phyloP scores from a whole-genome alignment of 148 eudicot species.

The Rhododendron molle region DNA sequence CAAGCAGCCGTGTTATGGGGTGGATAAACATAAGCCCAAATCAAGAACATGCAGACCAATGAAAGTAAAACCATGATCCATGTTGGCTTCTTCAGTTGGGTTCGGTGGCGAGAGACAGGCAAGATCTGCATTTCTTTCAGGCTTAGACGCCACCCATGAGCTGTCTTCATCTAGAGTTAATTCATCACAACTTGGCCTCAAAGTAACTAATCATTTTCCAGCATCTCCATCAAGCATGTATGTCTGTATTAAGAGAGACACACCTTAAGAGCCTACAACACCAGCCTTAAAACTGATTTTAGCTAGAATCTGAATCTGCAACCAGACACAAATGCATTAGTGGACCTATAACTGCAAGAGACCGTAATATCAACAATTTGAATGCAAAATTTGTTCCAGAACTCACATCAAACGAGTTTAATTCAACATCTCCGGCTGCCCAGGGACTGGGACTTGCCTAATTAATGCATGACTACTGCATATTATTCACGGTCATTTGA shows the following conservation, averaged over 20 bases:
- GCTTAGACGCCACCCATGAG: conserved; percentile 53
- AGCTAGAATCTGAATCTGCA: conserved; percentile 10
- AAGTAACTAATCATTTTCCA: neutral
- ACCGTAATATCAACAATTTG: neutral
- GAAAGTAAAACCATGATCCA: conserved; percentile 61
- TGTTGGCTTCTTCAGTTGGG: conserved; percentile 49
- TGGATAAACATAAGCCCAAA: conserved; percentile 59
- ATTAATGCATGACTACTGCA: neutral
- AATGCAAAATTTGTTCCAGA: neutral
- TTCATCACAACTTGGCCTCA: conserved; percentile 9
- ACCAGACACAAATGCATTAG: neutral
- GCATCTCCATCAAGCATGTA: conserved; percentile 2
- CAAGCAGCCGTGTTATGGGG: conserved; percentile 50
- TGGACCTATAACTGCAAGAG: neutral
- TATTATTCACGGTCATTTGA: neutral
- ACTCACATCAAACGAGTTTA: neutral
- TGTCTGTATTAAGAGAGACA: neutral
- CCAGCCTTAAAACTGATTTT: conserved; percentile 11
- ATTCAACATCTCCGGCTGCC: neutral
- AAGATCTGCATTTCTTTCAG: conserved; percentile 55
- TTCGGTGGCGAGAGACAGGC: conserved; percentile 48
- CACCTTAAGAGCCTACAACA: neutral
- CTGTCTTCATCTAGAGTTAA: conserved; percentile 41
- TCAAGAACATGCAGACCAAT: conserved; percentile 47
- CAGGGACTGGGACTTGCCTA: neutral